Evolutionary conservation across 1,284 basidiomycete genomes (phyloP).

Genomic region (Prillingera fragicola): DNA sequence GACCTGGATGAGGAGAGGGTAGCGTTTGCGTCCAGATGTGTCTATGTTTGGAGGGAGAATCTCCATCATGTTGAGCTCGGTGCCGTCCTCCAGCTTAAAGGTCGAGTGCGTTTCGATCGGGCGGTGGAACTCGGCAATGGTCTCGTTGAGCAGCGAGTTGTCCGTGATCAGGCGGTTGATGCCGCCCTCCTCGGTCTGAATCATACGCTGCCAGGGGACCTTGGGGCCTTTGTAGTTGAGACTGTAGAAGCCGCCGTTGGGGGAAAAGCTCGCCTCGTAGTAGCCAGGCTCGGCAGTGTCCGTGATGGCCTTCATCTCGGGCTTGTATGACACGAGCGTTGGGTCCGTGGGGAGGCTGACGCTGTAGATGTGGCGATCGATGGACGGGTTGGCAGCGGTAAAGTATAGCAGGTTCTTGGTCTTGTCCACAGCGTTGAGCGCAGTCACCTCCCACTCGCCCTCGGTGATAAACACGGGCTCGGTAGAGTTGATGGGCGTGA

Average conservation of each 20-base stretch:
- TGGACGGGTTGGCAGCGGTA: constrained; percentile 73
- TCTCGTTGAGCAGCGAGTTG: constrained; percentile 67
- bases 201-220: constrained; percentile 78
- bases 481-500: constrained; percentile 63
- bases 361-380: constrained; percentile 77
- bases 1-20: constrained; percentile 85
- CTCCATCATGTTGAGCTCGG: constrained; percentile 81
- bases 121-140: constrained; percentile 63
- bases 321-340: constrained; percentile 22
- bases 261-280: constrained; percentile 70
- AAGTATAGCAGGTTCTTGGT: constrained; percentile 74
- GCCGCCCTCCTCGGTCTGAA: constrained; percentile 53
- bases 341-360: constrained; percentile 56
- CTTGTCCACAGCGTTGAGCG: constrained; percentile 66
- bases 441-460: constrained; percentile 85
- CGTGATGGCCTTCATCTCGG: constrained; percentile 56
- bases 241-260: constrained; percentile 75
- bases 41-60: constrained; percentile 88
- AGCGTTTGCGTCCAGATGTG: constrained; percentile 81
- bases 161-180: constrained; percentile 56
- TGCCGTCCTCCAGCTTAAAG: constrained; percentile 72
- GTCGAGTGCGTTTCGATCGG: constrained; percentile 66
- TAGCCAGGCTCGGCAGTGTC: constrained; percentile 59
- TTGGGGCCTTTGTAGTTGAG: constrained; percentile 73
- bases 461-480: constrained; percentile 74